A percentile compares a stretch with the other conserved stretches of the same genome.
phyloP scores from a whole-genome alignment of 1,139 yeast genomes.

The Suhomyces taliae region DNA sequence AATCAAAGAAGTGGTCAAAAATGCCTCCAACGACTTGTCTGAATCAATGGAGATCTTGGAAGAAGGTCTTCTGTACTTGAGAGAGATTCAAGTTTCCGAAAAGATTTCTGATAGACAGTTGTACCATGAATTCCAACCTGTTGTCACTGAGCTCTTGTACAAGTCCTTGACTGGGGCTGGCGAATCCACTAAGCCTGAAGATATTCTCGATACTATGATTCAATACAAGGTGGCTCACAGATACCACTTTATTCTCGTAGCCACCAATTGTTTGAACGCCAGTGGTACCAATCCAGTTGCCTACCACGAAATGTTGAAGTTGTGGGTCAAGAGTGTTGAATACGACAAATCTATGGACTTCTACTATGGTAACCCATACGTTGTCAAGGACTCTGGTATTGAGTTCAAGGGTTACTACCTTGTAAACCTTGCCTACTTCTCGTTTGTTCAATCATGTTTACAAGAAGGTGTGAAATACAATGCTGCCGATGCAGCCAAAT shows the following conservation, averaged over 20 bases:
- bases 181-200: conserved; percentile 19
- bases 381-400: conserved; percentile 10
- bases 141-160: conserved; percentile 24
- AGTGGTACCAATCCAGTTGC: conserved; percentile 12
- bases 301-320: conserved; percentile 27
- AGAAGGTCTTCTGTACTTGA: conserved; percentile 43
- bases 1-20: conserved; percentile 26
- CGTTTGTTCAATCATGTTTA: conserved; percentile 35
- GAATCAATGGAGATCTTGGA: conserved; percentile 43
- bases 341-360: conserved; percentile 15
- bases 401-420: conserved; percentile 18
- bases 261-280: conserved; percentile 21
- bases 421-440: conserved; percentile 32
- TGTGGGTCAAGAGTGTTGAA: conserved; percentile 40
- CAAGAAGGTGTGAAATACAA: conserved; percentile 24
- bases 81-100: conserved; percentile 39
- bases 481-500: conserved; percentile 26
- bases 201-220: conserved; percentile 29
- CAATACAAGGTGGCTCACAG: conserved; percentile 33
- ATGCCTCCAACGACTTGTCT: conserved; percentile 19
- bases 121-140: conserved; percentile 26
- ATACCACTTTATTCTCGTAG: conserved; percentile 31
- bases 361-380: conserved; percentile 12
- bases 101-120: conserved; percentile 20
- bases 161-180: conserved; percentile 18